Percentiles rank a stretch among this genome's conserved stretches.
Conservation (phyloP, 1,139 yeast genomes). For the Pichia sp. region DNA sequence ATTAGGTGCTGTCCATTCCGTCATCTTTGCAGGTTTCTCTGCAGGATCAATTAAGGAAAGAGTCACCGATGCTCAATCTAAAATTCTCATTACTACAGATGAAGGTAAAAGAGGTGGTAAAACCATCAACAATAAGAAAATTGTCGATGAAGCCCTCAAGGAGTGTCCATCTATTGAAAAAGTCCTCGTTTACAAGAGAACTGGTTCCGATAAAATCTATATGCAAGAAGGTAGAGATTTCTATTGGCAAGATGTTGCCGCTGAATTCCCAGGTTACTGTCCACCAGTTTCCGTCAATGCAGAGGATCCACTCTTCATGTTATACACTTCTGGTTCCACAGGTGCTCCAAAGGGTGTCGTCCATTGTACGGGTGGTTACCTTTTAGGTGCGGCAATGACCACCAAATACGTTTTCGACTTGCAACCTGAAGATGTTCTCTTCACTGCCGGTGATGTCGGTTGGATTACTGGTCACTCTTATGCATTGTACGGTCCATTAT, state of each 20-base stretch:
- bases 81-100: slow-evolving; percentile 89
- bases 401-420: slow-evolving; percentile 91
- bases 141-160: slow-evolving; percentile 87
- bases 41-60: slow-evolving; percentile 92
- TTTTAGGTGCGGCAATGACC: slow-evolving; percentile 91
- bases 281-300: slow-evolving; percentile 86
- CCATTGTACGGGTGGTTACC: slow-evolving; percentile 90
- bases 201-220: slow-evolving; percentile 59
- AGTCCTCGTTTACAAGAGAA: slow-evolving; percentile 81
- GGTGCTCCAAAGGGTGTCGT: slow-evolving; percentile 99
- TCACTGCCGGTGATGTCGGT: slow-evolving; percentile 98
- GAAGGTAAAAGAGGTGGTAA: slow-evolving; percentile 97
- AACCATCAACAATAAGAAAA: slow-evolving; percentile 81
- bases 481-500: slow-evolving; percentile 89
- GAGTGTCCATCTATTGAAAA: slow-evolving; percentile 75
- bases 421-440: slow-evolving; percentile 78
- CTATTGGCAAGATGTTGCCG: slow-evolving; percentile 89
- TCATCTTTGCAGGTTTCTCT: slow-evolving; percentile 94
- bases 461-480: slow-evolving; percentile 99
- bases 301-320: slow-evolving; percentile 89
- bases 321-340: slow-evolving; percentile 95
- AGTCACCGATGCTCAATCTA: slow-evolving; percentile 80
- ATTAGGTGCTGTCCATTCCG: slow-evolving; percentile 95
- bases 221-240: slow-evolving; percentile 81
- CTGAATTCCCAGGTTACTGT: slow-evolving; percentile 73